Conservation (phyloP, 1,284 basidiomycete species). For the Ganoderma lucidum region DNA sequence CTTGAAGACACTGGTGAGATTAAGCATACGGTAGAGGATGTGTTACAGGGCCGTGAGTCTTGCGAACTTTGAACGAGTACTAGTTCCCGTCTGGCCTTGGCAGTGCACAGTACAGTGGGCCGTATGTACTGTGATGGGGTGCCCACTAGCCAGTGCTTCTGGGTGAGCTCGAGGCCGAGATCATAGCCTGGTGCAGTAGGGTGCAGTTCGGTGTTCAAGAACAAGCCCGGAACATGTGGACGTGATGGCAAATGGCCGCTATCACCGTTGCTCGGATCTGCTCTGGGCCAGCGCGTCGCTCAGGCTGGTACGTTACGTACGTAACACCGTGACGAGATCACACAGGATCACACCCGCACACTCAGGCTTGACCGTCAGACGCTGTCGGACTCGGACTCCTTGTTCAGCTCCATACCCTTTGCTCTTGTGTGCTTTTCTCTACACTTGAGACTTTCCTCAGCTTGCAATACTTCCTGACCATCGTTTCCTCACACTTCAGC, state of each 20-base stretch:
- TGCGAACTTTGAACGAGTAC: too few relatives aligned
- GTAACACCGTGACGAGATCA: slow-evolving; percentile 5
- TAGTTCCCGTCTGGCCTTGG: too few relatives aligned
- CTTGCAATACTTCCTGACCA: background rate
- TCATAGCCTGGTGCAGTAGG: background rate
- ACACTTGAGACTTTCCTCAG: background rate
- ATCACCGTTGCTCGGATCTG: background rate
- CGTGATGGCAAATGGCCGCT: background rate
- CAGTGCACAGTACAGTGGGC: background rate
- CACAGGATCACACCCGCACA: background rate
- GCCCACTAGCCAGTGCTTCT: background rate
- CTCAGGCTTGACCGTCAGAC: background rate
- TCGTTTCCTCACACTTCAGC: too few relatives aligned
- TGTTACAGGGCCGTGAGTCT: too few relatives aligned
- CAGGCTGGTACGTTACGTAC: background rate
- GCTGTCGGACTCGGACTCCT: background rate
- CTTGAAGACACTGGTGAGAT: too few relatives aligned
- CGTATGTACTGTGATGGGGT: too few relatives aligned
- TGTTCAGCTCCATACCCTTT: background rate
- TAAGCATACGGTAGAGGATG: too few relatives aligned
- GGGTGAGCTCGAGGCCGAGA: background rate
- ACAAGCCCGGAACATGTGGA: background rate
- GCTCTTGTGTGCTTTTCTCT: background rate
- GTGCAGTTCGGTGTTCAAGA: background rate
- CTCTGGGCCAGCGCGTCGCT: background rate